phyloP scores from a whole-genome alignment of 306 rosid species.

The Echinosophora koreensis region DNA sequence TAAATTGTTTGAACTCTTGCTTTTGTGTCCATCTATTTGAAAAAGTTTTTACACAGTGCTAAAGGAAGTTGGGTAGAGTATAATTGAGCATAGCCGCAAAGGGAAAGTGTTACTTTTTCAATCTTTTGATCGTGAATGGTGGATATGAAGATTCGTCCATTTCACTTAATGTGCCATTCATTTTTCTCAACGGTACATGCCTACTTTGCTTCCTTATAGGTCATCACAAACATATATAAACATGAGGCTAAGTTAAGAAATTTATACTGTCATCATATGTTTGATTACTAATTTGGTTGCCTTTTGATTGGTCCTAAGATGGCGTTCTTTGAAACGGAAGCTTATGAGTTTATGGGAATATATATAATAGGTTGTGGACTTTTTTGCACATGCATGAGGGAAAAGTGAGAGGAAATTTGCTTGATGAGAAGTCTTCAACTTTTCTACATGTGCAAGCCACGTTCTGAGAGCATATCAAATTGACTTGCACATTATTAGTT shows the following conservation, averaged over 20 bases:
- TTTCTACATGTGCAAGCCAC: conserved; percentile 48
- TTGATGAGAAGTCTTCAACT: conserved; percentile 26
- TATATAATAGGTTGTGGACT: conserved; percentile 17
- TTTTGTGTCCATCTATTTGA: background rate
- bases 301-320: conserved; percentile 10
- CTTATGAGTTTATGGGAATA: conserved; percentile 10
- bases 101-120: conserved; percentile 32
- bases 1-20: background rate
- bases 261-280: background rate
- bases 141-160: conserved; percentile 15
- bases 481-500: conserved; percentile 35
- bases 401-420: conserved; percentile 36
- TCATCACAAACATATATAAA: background rate
- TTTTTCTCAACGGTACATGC: background rate
- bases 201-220: background rate
- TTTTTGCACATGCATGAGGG: conserved; percentile 47
- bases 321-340: conserved; percentile 42
- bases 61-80: conserved; percentile 42
- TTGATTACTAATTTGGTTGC: background rate
- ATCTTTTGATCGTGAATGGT: background rate
- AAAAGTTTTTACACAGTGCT: conserved; percentile 9
- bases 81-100: conserved; percentile 42
- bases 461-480: conserved; percentile 27
- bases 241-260: background rate
- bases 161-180: background rate